These are phyloP conservation scores for Tephrocybe sp. DNA, from an alignment of 768 basidiomycete species.

Conservation along the genomic window DNA sequence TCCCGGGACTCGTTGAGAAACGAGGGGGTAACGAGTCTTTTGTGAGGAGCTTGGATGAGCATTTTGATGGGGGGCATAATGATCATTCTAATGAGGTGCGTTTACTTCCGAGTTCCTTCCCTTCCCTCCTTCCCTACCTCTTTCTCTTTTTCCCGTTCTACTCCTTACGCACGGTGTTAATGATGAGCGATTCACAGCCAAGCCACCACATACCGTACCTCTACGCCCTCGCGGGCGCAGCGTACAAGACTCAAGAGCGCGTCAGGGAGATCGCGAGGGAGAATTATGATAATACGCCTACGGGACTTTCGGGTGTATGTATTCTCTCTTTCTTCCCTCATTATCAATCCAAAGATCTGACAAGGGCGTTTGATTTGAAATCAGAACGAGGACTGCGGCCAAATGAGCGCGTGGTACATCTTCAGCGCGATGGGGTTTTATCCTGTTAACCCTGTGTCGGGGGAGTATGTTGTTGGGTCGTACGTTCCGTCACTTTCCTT, in stretches of 20 bases:
- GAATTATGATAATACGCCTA: slow-evolving; percentile 68
- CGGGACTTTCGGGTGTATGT: slow-evolving; percentile 69
- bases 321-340: slow-evolving; percentile 16
- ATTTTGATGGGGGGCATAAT: slow-evolving; percentile 66
- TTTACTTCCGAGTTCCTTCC: too few relatives aligned
- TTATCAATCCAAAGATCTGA: not conserved
- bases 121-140: too few relatives aligned
- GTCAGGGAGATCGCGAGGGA: slow-evolving; percentile 62
- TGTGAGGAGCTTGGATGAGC: slow-evolving; percentile 63
- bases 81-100: slow-evolving; percentile 79
- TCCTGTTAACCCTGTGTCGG: slow-evolving; percentile 79
- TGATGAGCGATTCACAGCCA: slow-evolving; percentile 49
- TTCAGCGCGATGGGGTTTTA: slow-evolving; percentile 85
- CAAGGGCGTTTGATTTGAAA: not conserved
- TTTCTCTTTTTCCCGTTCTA: too few relatives aligned
- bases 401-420: slow-evolving; percentile 90
- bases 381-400: slow-evolving; percentile 88
- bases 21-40: slow-evolving; percentile 70
- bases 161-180: too few relatives aligned
- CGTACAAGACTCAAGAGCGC: slow-evolving; percentile 68
- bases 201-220: slow-evolving; percentile 88
- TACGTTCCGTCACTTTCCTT: slow-evolving; percentile 24
- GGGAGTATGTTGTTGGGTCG: slow-evolving; percentile 77
- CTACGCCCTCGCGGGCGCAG: slow-evolving; percentile 70
- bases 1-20: slow-evolving; percentile 57